Percentiles rank a stretch among this genome's conserved stretches.
phyloP scores from a whole-genome alignment of 78 protist species.

The Cavenderia fasciculata region DNA sequence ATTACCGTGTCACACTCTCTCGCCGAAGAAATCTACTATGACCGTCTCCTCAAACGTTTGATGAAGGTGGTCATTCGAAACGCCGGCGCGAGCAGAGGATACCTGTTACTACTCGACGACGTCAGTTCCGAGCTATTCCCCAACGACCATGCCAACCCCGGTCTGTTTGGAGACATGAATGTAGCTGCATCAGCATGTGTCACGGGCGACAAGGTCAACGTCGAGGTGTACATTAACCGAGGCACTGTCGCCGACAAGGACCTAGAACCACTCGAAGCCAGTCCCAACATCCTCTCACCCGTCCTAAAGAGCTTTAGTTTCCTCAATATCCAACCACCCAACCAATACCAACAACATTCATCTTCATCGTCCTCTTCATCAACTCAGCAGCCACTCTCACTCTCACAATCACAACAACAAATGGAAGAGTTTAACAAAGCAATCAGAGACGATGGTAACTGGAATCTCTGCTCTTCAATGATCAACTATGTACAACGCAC shows the following conservation, averaged over 20 bases:
- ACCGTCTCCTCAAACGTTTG: slow-evolving; percentile 24
- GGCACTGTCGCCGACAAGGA: not conserved
- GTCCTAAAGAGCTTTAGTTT: not conserved
- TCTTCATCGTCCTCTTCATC: too few relatives aligned
- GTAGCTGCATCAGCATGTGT: slow-evolving; percentile 57
- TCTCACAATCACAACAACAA: not conserved
- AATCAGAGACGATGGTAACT: slow-evolving; percentile 23
- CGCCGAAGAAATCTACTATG: slow-evolving; percentile 63
- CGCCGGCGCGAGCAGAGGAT: slow-evolving; percentile 61
- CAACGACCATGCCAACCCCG: not conserved
- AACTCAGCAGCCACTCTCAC: not conserved
- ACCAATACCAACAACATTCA: too few relatives aligned
- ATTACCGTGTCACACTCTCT: slow-evolving; percentile 56
- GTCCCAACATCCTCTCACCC: not conserved
- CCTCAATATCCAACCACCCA: too few relatives aligned
- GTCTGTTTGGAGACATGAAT: slow-evolving; percentile 21
- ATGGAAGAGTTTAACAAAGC: not conserved
- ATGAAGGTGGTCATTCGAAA: slow-evolving; percentile 62
- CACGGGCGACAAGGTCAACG: slow-evolving; percentile 14
- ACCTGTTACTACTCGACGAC: slow-evolving; percentile 35
- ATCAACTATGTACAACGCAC: slow-evolving; percentile 44
- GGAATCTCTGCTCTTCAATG: slow-evolving; percentile 53
- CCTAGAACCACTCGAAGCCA: not conserved
- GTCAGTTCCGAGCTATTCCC: slow-evolving; percentile 12
- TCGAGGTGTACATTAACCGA: slow-evolving; percentile 30